A percentile compares a stretch with the other conserved stretches of the same genome.
Conservation (phyloP, 441 rosid genomes). For the Oxalis stricta region DNA sequence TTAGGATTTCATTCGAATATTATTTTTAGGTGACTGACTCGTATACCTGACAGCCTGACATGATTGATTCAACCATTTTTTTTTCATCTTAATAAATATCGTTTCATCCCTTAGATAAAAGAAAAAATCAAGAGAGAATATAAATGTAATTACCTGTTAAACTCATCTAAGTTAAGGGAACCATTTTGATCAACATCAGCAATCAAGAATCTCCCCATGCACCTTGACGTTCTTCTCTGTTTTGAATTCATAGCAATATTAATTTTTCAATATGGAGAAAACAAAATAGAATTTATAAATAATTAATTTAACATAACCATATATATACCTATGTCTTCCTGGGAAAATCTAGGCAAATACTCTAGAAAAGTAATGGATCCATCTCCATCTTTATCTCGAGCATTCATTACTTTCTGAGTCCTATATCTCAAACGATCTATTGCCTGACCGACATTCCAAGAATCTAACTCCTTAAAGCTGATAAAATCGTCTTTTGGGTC, state of each 20-base stretch:
- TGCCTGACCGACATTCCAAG: constrained; percentile 39
- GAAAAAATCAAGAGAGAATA: no score
- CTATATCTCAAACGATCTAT: constrained; percentile 28
- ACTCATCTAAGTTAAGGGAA: constrained; percentile 36
- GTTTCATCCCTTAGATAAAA: no score
- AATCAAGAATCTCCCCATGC: constrained; percentile 42
- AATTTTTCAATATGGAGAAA: no score
- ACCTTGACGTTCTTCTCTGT: constrained; percentile 29
- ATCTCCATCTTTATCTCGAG: constrained; percentile 36
- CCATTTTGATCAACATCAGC: constrained; percentile 44
- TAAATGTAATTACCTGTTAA: constrained; percentile 27
- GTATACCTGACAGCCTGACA: no score
- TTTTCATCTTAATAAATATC: no score
- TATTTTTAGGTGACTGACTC: no score
- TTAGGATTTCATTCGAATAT: no score
- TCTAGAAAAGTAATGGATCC: constrained; percentile 36
- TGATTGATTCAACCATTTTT: no score
- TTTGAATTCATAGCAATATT: neutral
- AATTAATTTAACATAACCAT: neutral
- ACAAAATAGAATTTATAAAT: no score
- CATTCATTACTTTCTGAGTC: constrained; percentile 27
- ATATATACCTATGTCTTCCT: constrained; percentile 30
- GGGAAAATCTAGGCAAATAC: constrained; percentile 41
- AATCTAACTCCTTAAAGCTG: constrained; percentile 41
- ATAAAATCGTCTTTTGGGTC: constrained; percentile 36